Conservation (phyloP, 164 flowering plant species). For the Brasenia schreberi region DNA sequence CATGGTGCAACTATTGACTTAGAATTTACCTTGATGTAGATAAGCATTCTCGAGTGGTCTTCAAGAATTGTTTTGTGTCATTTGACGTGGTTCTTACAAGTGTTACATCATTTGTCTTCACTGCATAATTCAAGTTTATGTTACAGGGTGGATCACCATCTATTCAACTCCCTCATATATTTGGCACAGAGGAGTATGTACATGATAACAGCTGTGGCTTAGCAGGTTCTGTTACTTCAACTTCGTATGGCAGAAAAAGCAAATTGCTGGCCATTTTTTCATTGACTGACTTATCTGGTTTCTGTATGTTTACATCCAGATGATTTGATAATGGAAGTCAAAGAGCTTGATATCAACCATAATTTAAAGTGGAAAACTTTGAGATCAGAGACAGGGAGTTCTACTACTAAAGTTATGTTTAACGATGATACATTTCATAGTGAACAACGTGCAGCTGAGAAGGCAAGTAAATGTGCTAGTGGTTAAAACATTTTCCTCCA, state of each 20-base stretch:
- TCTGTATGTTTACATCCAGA: slow-evolving; percentile 6
- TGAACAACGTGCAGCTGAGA: slow-evolving; percentile 8
- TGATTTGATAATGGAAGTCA: slow-evolving; percentile 5
- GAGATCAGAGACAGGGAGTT: slow-evolving; percentile 1
- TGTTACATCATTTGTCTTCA: too few species aligned
- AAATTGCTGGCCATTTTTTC: too few species aligned
- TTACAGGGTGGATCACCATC: slow-evolving; percentile 10
- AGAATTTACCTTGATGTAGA: too few species aligned
- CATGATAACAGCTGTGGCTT: slow-evolving; percentile 23
- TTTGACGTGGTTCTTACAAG: neutral
- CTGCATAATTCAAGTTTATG: neutral
- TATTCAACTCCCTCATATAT: slow-evolving; percentile 16
- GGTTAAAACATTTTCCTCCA: too few species aligned
- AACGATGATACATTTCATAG: slow-evolving; percentile 7
- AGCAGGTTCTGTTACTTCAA: slow-evolving; percentile 4
- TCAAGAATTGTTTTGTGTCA: neutral
- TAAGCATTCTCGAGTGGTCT: neutral
- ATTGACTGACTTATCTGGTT: too few species aligned
- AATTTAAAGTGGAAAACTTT: neutral
- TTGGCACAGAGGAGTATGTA: slow-evolving; percentile 20
- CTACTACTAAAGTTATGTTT: slow-evolving; percentile 2
- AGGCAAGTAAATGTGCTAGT: slow-evolving; percentile 11
- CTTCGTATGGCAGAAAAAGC: too few species aligned
- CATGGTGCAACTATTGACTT: too few species aligned
- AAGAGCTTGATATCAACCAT: slow-evolving; percentile 8